A percentile compares a stretch with the other conserved stretches of the same genome.
These are phyloP conservation scores for Vigna angularis DNA, from an alignment of 306 rosid species.

Conservation along the genomic window DNA sequence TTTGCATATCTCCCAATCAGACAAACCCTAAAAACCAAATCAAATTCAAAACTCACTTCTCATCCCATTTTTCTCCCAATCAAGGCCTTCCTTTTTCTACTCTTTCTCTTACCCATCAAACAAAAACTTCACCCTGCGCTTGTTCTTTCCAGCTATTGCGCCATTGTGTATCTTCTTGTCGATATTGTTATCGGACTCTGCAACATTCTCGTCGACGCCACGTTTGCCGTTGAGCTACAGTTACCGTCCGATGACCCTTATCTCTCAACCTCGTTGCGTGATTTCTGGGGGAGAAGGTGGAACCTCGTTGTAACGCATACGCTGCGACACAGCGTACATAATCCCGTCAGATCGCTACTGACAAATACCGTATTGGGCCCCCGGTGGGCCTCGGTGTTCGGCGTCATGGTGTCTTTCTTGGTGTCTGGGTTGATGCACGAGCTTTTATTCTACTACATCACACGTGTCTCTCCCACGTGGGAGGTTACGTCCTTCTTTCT, in stretches of 20 bases:
- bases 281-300: slow-evolving; percentile 88
- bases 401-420: slow-evolving; percentile 34
- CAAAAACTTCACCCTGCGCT: slow-evolving; percentile 27
- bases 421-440: slow-evolving; percentile 78
- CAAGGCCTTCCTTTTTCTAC: slow-evolving; percentile 24
- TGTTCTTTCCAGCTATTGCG: slow-evolving; percentile 48
- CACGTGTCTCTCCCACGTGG: slow-evolving; percentile 76
- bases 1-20: slow-evolving; percentile 59
- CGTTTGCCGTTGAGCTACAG: slow-evolving; percentile 53
- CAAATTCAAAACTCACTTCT: slow-evolving; percentile 2
- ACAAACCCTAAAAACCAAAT: not conserved
- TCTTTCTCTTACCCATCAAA: slow-evolving; percentile 16
- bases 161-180: slow-evolving; percentile 48
- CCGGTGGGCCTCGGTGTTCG: slow-evolving; percentile 23
- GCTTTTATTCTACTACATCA: slow-evolving; percentile 54
- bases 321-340: slow-evolving; percentile 54
- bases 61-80: slow-evolving; percentile 28
- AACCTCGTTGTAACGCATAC: slow-evolving; percentile 71
- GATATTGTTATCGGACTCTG: slow-evolving; percentile 52
- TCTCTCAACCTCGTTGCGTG: slow-evolving; percentile 67
- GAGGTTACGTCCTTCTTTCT: slow-evolving; percentile 74
- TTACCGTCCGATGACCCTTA: slow-evolving; percentile 70
- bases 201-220: slow-evolving; percentile 33
- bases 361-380: slow-evolving; percentile 36
- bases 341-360: slow-evolving; percentile 37